Base-by-base conservation (phyloP, 1,284 basidiomycete genomes). In the Phenoliferia sp. region DNA sequence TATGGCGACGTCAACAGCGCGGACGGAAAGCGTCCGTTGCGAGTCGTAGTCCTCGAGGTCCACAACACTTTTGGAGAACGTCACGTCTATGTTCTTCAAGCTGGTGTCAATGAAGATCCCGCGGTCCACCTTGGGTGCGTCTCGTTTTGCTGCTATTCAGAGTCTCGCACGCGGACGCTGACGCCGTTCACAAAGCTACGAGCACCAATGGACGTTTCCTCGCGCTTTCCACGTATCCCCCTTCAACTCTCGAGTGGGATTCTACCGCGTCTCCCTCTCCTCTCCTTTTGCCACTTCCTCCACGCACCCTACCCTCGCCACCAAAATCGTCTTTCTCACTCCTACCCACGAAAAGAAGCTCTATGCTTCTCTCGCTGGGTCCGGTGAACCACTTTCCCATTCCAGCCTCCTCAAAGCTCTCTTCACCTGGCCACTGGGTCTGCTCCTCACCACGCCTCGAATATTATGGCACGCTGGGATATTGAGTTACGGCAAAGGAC, bases 221-320 rank as follows among this genome's bases (percentile, higher is more conserved):
- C 85, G 89, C 29, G 82, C 85, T 65, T 90, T 91, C 77, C 89
- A 90, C 74, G 89, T 90, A 33, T 90, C 88, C 0, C 88, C 89
- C 0, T 90, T 90, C 82, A 90, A 90, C 77, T 87, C 90, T 73
- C 83, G 88, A 3, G 81, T 83, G 26, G 89, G 89, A 0, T 87
- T 81, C 77, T 90, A 90, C 77, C 83, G 83, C 77, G 70, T 77
- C 74, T 39, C 86, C 84, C 19, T 81, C 74, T 60, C 58, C 2
- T 81, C 84, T 70, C 77, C 84, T 0, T 81, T 85, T 66, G 19
- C 65, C 28, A 31, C 52, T 31, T 59, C 57, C 34, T n/a, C 68
- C 35, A 31, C 71, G 33, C 16, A 29, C 64, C 34, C 52, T 61
- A 15, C 69, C 22, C 67, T 79, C 68, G 75, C 77, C 59, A 66